Evolutionary conservation across 768 basidiomycete genomes (phyloP).

Genomic region (Agaricus bisporus): DNA sequence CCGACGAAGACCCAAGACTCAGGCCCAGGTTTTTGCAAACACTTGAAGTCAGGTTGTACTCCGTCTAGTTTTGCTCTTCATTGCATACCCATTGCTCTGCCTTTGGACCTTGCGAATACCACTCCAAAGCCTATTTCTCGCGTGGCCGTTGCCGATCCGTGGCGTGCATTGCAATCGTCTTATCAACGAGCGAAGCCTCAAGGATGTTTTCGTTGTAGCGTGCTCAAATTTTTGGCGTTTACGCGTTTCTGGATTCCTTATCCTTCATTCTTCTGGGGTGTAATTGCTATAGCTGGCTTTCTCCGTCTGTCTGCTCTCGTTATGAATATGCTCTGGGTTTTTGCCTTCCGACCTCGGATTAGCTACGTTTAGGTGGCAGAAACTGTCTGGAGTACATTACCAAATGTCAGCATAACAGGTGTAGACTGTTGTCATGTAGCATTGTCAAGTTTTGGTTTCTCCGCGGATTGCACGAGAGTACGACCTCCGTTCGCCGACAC

Average conservation of each 20-base stretch:
- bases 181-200: background rate
- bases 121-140: constrained; percentile 6
- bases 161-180: background rate
- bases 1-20: background rate
- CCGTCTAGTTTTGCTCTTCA: background rate
- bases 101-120: constrained; percentile 4
- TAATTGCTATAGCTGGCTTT: background rate
- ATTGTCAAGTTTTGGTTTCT: background rate
- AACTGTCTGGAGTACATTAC: constrained; percentile 3
- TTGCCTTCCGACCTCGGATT: constrained; percentile 5
- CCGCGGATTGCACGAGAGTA: constrained; percentile 7
- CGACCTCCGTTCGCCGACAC: background rate
- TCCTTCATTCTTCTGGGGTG: background rate
- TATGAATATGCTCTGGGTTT: constrained; percentile 1
- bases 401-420: background rate
- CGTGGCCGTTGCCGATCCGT: constrained; percentile 9
- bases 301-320: background rate
- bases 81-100: constrained; percentile 4
- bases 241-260: background rate
- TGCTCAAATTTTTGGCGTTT: background rate
- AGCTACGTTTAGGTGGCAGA: constrained; percentile 10
- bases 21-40: background rate
- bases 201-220: background rate
- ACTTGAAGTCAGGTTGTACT: background rate
- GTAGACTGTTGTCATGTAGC: background rate